Conservation (phyloP, 208 protist genomes). For the Trypanosoma avium region DNA sequence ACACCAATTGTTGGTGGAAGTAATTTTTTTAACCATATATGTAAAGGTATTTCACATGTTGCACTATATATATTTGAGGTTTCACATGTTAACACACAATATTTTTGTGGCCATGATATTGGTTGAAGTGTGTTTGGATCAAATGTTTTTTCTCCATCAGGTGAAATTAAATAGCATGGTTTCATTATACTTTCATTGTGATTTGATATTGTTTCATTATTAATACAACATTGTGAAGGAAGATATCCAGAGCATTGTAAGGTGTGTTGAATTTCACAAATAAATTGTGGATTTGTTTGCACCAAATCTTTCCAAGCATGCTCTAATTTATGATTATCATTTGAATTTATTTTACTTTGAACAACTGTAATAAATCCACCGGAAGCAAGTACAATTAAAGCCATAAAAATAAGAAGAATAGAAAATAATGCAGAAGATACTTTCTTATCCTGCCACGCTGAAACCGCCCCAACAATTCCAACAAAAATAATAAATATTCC, state of each 20-base stretch:
- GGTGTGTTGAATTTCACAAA: slow-evolving; percentile 38
- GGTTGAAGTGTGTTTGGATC: slow-evolving; percentile 26
- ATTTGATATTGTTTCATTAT: slow-evolving; percentile 10
- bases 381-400: slow-evolving; percentile 15
- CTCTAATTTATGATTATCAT: slow-evolving; percentile 9
- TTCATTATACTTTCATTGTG: not conserved
- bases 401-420: slow-evolving; percentile 7
- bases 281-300: slow-evolving; percentile 2
- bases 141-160: slow-evolving; percentile 34
- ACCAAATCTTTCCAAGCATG: slow-evolving; percentile 32
- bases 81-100: slow-evolving; percentile 33
- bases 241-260: slow-evolving; percentile 52
- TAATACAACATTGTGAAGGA: slow-evolving; percentile 39
- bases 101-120: slow-evolving; percentile 32
- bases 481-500: slow-evolving; percentile 14
- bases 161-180: slow-evolving; percentile 38
- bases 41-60: slow-evolving; percentile 8
- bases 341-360: not conserved
- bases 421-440: slow-evolving; percentile 3
- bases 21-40: not conserved
- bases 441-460: slow-evolving; percentile 8
- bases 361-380: slow-evolving; percentile 8
- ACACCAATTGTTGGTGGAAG: slow-evolving; percentile 2
- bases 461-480: slow-evolving; percentile 15
- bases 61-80: slow-evolving; percentile 23